Base-by-base conservation (phyloP, 148 eudicot genomes). In the Rhododendron vialii region DNA sequence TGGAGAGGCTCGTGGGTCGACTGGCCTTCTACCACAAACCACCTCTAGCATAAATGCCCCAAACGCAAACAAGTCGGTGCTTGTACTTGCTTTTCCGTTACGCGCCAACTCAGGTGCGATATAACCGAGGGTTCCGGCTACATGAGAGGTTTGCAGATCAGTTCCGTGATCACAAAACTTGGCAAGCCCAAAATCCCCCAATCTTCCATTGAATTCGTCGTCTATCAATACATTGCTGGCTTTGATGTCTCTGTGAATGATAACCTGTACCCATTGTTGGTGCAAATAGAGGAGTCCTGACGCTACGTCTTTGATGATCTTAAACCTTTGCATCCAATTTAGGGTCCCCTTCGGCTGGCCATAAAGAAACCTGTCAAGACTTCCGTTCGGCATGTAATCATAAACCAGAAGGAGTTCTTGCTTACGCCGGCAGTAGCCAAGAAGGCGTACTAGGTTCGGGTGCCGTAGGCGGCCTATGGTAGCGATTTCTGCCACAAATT, bases 401-500 rank as follows among this genome's bases (percentile, higher is more conserved):
- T 80, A 80, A 14, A 80, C 61, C 82, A 80, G 47, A 5, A 80
- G 82, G 33, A 48, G 59, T 48, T 80, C 82, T 47, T 48, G 57
- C 61, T 80, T 47, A 47, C 43, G 83, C 63, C 83, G 65, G 43
- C 83, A 81, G 36, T 81, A 81, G 14, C 83, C 83, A 81, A 81
- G 65, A 3, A 80, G 82, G 17, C 65, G 36, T 0, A 80, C 82
- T 28, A 80, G 36, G 61, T 81, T 81, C 1, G 45, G n/a, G 65
- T 53, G 83, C 2, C 65, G 24, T 18, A 81, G 41, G 63, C 45
- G 41, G 41, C 83, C 83, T 28, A 81, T 81, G 63, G 83, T 81
- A 7, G 83, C 65, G 10, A 81, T 81, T 81, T 81, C 83, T 51
- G 83, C 83, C 36, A 81, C 83, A 81, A 81, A 81, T 48, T 81